A percentile compares a stretch with the other conserved stretches of the same genome.
phyloP scores from a whole-genome alignment of 352 stramenopile species.

The Globisporangium splendens region DNA sequence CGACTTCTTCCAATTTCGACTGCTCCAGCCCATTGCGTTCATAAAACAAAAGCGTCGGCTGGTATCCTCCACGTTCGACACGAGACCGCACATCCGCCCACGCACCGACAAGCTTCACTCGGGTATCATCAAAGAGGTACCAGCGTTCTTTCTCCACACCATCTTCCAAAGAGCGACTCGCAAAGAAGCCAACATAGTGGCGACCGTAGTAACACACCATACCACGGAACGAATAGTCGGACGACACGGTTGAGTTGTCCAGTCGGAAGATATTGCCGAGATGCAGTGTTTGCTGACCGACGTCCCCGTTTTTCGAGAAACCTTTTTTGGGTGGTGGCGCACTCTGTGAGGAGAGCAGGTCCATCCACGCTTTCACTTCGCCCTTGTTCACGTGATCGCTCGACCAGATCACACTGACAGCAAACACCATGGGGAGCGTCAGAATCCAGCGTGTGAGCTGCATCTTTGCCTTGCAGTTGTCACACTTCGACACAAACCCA shows the following conservation, averaged over 20 bases:
- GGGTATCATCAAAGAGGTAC: conserved; percentile 85
- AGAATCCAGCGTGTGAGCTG: conserved; percentile 68
- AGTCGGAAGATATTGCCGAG: conserved; percentile 68
- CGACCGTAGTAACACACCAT: conserved; percentile 86
- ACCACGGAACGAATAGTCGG: conserved; percentile 66
- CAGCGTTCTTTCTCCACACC: conserved; percentile 51
- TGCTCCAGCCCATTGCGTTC: conserved; percentile 68
- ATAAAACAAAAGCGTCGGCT: conserved; percentile 82
- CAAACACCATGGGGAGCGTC: conserved; percentile 83
- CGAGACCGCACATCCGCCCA: conserved; percentile 71
- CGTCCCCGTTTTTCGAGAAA: background rate
- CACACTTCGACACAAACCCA: conserved; percentile 27
- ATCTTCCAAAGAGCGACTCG: conserved; percentile 57
- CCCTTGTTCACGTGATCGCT: conserved; percentile 60
- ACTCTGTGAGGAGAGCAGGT: conserved; percentile 57
- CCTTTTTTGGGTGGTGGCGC: background rate
- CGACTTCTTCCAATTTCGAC: conserved; percentile 59
- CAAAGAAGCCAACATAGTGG: conserved; percentile 86
- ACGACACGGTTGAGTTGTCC: conserved; percentile 31
- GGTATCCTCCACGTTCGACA: conserved; percentile 76
- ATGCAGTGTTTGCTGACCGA: conserved; percentile 49
- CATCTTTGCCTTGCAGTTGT: conserved; percentile 52
- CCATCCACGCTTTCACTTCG: conserved; percentile 71
- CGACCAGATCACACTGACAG: conserved; percentile 81
- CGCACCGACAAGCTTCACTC: conserved; percentile 67